Conservation (phyloP, 108 stramenopile genomes). For the Discostella stelligeroides region DNA sequence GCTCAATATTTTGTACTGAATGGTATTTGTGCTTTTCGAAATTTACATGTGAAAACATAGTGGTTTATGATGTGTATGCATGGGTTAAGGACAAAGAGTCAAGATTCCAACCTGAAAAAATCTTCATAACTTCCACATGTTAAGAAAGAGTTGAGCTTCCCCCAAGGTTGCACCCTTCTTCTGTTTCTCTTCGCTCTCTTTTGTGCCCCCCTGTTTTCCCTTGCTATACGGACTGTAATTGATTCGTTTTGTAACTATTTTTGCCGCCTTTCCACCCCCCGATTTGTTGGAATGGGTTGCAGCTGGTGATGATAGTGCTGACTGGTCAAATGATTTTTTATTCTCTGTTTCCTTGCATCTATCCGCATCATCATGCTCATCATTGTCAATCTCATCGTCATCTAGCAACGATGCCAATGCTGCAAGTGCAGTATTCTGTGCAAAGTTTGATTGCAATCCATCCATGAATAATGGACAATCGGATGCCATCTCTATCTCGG, state of each 20-base stretch:
- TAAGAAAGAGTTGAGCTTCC: conserved; percentile 81
- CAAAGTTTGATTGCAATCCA: conserved; percentile 66
- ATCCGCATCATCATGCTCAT: not conserved
- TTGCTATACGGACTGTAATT: conserved; percentile 35
- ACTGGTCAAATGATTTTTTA: not conserved
- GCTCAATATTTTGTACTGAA: no score
- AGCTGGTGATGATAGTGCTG: conserved; percentile 4
- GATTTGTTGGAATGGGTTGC: conserved; percentile 1
- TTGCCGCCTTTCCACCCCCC: conserved; percentile 33
- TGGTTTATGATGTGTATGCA: no score
- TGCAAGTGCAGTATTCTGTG: conserved; percentile 60
- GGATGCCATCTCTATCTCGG: conserved; percentile 4
- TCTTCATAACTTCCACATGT: conserved; percentile 81
- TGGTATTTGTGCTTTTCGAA: no score
- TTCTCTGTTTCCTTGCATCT: conserved; percentile 7
- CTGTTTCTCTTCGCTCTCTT: conserved; percentile 16
- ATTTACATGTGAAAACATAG: no score
- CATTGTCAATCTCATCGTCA: conserved; percentile 45
- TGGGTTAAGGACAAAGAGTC: no score
- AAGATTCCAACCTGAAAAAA: not conserved
- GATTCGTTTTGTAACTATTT: not conserved
- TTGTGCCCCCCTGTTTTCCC: not conserved
- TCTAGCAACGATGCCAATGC: conserved; percentile 74
- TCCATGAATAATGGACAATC: conserved; percentile 79
- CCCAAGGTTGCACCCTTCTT: conserved; percentile 49